Base-by-base conservation (phyloP, 768 basidiomycete species). In the Strobilomyces dryophilus region DNA sequence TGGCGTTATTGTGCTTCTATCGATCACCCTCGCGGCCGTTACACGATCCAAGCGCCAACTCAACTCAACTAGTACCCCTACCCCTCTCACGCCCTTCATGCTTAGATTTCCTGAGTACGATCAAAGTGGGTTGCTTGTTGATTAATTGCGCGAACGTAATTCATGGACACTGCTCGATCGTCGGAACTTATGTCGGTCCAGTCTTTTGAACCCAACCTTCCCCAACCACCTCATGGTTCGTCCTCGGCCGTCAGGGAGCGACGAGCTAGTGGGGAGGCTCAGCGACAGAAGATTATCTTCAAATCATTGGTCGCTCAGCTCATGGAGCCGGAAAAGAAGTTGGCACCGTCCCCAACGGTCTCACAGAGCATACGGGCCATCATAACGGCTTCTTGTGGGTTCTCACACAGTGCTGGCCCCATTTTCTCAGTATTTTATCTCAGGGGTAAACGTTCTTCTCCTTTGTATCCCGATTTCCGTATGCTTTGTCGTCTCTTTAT, bases 401-500 rank as follows among this genome's bases (percentile, higher is more conserved):
- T 47, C 24, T 24, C 40, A 4, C 12, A 8, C 17, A 17, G 4
- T 15, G 3, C 8, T 18, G 35, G 18, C 9, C 12, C 29, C 48
- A 51, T 11, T 47, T 54, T 2, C 47, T 64, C 18, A 58, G 24
- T 24, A 0, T 35, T 42, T 31, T 20, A n/a, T 26, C 1, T 37
- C 35, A 89, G 88, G 81, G 76, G 65, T 90, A 8, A 91, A 91
- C 60, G 11, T 88, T n/a, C 70, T 90, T 11, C 74, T 89, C 0
- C 57, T 86, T 8, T 89, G 78, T 62, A 89, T 90, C 26, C 88
- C 88, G 2, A 60, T 89, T 56, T 84, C 88, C 1, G 88, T 71
- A 60, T 81, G 66, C 64, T 6, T 49, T 12, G 0, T 5, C 8
- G 42, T 5, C 21, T 12, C 27, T 52, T 11, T 45, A 27, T 53